Percentiles rank a stretch among this genome's conserved stretches.
phyloP scores from a whole-genome alignment of 306 rosid genomes.

The Phaseolus lunatus region DNA sequence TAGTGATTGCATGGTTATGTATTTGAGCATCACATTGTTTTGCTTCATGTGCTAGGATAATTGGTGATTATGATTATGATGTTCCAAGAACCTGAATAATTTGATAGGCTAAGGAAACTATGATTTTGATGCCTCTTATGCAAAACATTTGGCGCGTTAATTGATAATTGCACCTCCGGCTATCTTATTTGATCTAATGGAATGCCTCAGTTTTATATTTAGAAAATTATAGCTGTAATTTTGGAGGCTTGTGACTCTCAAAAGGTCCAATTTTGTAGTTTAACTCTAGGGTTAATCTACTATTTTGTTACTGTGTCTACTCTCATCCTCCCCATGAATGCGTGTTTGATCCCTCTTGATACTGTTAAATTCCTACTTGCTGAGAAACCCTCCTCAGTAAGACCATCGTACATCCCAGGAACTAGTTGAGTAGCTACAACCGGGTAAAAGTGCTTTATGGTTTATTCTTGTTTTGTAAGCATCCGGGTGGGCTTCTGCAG shows the following conservation, averaged over 20 bases:
- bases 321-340: neutral
- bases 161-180: neutral
- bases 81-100: neutral
- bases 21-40: neutral
- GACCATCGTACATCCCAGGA: neutral
- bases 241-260: conserved; percentile 32
- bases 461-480: no score
- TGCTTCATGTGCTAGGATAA: neutral
- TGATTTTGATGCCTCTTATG: conserved; percentile 17
- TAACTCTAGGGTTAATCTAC: neutral
- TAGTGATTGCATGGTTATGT: neutral
- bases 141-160: neutral
- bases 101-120: neutral
- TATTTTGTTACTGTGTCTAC: neutral
- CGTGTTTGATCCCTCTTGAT: neutral
- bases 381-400: neutral
- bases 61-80: neutral
- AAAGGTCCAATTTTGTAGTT: neutral
- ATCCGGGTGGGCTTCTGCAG: neutral
- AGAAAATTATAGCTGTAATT: conserved; percentile 14
- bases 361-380: neutral
- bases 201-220: conserved; percentile 8
- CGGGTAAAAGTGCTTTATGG: neutral
- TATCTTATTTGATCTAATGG: conserved; percentile 20
- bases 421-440: neutral